Conservation (phyloP, 1,284 basidiomycete species). For the Gomphus sp. region DNA sequence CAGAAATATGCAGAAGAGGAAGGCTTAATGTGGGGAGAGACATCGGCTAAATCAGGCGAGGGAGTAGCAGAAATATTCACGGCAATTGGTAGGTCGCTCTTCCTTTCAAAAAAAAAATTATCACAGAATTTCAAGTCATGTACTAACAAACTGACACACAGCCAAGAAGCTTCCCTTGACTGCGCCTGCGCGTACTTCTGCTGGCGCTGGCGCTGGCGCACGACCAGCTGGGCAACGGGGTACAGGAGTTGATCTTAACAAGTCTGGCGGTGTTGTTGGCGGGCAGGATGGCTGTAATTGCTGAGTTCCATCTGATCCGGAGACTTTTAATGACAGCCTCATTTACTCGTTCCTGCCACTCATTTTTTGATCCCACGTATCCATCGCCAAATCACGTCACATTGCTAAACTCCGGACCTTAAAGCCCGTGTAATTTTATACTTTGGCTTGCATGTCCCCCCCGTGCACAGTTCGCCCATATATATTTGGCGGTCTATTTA, state of each 20-base stretch:
- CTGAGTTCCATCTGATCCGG: conserved; percentile 22
- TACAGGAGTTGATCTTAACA: conserved; percentile 68
- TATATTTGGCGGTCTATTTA: background rate
- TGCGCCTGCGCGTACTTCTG: conserved; percentile 47
- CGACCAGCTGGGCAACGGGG: conserved; percentile 33
- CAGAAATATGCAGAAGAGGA: conserved; percentile 94
- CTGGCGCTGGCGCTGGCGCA: conserved; percentile 30
- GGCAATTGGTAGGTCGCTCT: conserved; percentile 58
- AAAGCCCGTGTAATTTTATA: background rate
- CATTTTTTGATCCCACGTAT: background rate
- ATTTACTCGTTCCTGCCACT: background rate
- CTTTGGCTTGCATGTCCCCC: background rate
- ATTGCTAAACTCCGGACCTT: background rate
- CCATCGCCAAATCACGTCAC: background rate
- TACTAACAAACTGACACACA: conserved; percentile 22
- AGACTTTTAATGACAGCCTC: background rate
- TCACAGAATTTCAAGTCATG: background rate
- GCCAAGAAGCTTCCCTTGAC: conserved; percentile 75
- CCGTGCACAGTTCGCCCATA: background rate
- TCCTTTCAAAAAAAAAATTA: background rate
- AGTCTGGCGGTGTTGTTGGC: conserved; percentile 37
- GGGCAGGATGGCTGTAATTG: conserved; percentile 67
- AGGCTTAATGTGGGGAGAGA: conserved; percentile 92
- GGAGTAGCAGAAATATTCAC: conserved; percentile 87
- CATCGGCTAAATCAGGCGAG: conserved; percentile 90